Percentiles rank a stretch among this genome's conserved stretches.
Evolutionary conservation across 2,329 filamentous ascomycete species (phyloP).

Genomic region (Ambrosiella xylebori): DNA sequence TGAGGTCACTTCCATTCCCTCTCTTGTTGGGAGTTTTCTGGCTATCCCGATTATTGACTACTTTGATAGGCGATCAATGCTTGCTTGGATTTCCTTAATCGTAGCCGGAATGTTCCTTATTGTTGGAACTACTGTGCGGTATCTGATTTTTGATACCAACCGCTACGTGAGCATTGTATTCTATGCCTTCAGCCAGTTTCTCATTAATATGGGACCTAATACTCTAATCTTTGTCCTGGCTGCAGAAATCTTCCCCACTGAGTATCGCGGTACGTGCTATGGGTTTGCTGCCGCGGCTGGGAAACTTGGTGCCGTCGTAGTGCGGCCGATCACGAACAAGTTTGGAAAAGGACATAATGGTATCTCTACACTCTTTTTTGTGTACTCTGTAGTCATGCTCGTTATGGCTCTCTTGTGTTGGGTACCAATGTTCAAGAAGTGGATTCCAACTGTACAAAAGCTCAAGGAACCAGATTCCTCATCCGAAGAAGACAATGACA

Average conservation of each 20-base stretch:
- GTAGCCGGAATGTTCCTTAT: slow-evolving; percentile 14
- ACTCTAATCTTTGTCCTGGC: slow-evolving; percentile 19
- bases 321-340: slow-evolving; percentile 13
- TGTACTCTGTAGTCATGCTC: slow-evolving; percentile 8
- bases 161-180: slow-evolving; percentile 11
- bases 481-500: not conserved
- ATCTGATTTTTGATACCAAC: slow-evolving; percentile 6
- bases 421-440: not conserved
- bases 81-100: slow-evolving; percentile 13
- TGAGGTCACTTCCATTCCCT: slow-evolving; percentile 12
- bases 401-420: slow-evolving; percentile 6
- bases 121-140: slow-evolving; percentile 13
- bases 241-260: slow-evolving; percentile 19
- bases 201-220: slow-evolving; percentile 19
- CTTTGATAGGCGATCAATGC: slow-evolving; percentile 13
- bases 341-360: slow-evolving; percentile 8
- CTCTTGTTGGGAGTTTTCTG: slow-evolving; percentile 13
- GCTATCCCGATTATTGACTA: slow-evolving; percentile 13
- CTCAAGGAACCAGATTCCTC: not conserved
- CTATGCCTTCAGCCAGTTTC: slow-evolving; percentile 16
- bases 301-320: slow-evolving; percentile 19
- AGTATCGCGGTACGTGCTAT: slow-evolving; percentile 19
- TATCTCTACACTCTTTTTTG: slow-evolving; percentile 9
- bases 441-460: slow-evolving; percentile 7
- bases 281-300: slow-evolving; percentile 19